Base-by-base conservation (phyloP, 768 basidiomycete genomes). In the Rhodotorula sphaerocarpa region DNA sequence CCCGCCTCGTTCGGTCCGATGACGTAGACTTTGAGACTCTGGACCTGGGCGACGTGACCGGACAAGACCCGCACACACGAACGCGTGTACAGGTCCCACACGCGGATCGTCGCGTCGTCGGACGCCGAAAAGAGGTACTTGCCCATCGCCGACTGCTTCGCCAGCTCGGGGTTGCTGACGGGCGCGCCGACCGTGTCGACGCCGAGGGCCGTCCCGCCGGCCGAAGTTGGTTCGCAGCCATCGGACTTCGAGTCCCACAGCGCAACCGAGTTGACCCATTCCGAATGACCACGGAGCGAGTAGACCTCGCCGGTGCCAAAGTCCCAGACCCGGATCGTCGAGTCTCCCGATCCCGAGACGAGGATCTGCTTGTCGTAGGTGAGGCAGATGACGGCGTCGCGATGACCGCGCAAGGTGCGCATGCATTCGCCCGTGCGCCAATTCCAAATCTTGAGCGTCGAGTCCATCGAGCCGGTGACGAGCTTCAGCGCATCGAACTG, bases 111-210 rank as follows among this genome's bases (percentile, higher is more conserved):
- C 31, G 87, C 87, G 74, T 97, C 95, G 73, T 97, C 95, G 12
- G 90, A 91, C 5, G 90, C 90, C 12, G 91, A 95, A 78, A 99
- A 95, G 31, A 99, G 80, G 87, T 96, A 90, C 77, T 95, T 92
- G 55, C 90, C 89, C 21, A 83, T 80, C 59, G 48, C 56, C 23
- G 64, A 51, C 48, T 61, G 60, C 50, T 67, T 66, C 20, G 65
- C 69, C 36, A 41, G 54, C 48, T 63, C 63, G 0, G 61, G 61
- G 50, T 76, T 72, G 53, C 71, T 72, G 33, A 72, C 71, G 4
- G 72, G 70, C 57, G 67, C 65, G 33, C 60, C 57, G 31, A 57
- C 33, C 43, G 61, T 57, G 10, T 57, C 67, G 31, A 46, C 18
- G 34, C 31, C 21, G 27, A 28, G 4, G 6, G 36, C 47, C 52